phyloP scores from a whole-genome alignment of 495 filamentous ascomycete species.

The Geopyxis carbonaria region DNA sequence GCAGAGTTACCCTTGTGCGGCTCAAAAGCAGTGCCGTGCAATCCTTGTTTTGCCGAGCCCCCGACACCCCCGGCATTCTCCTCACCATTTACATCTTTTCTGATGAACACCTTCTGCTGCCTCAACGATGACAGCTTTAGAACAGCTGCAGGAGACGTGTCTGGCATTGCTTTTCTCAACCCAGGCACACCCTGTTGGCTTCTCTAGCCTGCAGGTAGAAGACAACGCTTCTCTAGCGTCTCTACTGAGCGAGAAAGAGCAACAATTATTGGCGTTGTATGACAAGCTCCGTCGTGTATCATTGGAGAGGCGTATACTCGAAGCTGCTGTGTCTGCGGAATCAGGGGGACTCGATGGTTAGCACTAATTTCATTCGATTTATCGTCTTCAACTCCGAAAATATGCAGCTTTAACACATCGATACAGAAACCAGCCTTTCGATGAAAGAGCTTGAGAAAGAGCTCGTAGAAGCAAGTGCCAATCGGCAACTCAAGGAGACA shows the following conservation, averaged over 20 bases:
- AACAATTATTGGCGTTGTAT: constrained; percentile 17
- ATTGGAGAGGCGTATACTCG: constrained; percentile 14
- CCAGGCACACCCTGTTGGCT: constrained; percentile 21
- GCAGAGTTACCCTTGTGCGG: too few relatives aligned
- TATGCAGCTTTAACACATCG: too few relatives aligned
- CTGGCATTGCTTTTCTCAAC: constrained; percentile 19
- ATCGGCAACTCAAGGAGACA: constrained; percentile 19
- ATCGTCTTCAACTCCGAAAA: too few relatives aligned
- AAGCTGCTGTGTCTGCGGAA: constrained; percentile 7
- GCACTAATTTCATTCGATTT: too few relatives aligned
- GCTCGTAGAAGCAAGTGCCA: constrained; percentile 16
- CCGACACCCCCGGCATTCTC: not conserved
- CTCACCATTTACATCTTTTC: not conserved
- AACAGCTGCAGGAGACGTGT: constrained; percentile 18
- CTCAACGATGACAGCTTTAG: constrained; percentile 17
- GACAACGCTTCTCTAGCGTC: constrained; percentile 1
- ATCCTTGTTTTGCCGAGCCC: too few relatives aligned
- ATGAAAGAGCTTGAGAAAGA: constrained; percentile 7
- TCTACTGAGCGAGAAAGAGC: constrained; percentile 14
- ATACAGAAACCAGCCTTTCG: not conserved
- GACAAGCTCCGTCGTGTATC: constrained; percentile 17
- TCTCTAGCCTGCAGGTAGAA: constrained; percentile 10
- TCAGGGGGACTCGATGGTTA: too few relatives aligned
- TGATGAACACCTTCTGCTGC: not conserved
- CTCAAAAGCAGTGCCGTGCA: too few relatives aligned